These are phyloP conservation scores for Cutaneotrichosporon spelunceum DNA, from an alignment of 1,284 basidiomycete genomes.

Conservation along the genomic window DNA sequence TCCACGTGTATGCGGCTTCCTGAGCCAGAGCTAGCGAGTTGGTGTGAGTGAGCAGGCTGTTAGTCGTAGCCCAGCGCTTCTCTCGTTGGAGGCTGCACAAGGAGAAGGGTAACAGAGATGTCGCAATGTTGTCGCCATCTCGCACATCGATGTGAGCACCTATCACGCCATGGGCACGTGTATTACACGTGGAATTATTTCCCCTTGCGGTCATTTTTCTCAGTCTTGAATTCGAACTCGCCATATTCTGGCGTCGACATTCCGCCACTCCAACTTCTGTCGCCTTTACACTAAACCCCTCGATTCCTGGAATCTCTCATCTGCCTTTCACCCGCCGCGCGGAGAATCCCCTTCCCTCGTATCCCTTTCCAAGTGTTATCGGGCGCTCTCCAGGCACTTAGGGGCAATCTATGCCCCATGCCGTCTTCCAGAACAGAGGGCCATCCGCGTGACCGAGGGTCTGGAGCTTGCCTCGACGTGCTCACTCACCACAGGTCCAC, in stretches of 20 bases:
- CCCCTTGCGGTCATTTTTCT: background rate
- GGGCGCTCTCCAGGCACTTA: background rate
- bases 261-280: background rate
- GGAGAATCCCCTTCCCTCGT: background rate
- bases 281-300: background rate
- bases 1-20: background rate
- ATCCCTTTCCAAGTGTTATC: background rate
- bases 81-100: background rate
- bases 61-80: background rate
- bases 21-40: background rate
- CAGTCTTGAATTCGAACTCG: background rate
- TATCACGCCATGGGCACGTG: conserved; percentile 9
- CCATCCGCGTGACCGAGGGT: background rate
- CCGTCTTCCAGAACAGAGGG: background rate
- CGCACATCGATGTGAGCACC: background rate
- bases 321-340: background rate
- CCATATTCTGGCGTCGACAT: background rate
- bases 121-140: conserved; percentile 9
- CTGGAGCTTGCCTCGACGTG: background rate
- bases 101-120: background rate
- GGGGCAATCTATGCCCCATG: background rate
- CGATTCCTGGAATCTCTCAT: background rate
- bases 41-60: background rate
- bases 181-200: background rate
- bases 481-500: background rate